Percentiles rank a stretch among this genome's conserved stretches.
Evolutionary conservation across 148 eudicot species (phyloP).

Genomic region (Rhododendron griersonianum): DNA sequence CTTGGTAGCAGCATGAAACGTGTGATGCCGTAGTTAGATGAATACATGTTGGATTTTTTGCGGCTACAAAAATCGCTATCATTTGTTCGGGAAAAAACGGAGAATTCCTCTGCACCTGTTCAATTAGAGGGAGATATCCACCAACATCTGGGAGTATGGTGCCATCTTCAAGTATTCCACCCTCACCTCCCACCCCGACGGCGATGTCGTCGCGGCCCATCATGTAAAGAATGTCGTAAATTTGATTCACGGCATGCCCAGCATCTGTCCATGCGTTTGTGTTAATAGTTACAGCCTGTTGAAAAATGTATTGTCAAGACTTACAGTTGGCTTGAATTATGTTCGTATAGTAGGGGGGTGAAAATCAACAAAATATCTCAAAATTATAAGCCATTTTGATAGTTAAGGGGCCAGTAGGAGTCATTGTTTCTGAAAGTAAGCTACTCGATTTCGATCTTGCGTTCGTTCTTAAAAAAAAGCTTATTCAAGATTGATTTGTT

Average conservation of each 20-base stretch:
- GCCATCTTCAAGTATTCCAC: conserved; percentile 69
- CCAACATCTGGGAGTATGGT: conserved; percentile 69
- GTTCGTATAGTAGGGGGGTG: no score
- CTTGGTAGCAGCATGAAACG: neutral
- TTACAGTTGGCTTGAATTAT: neutral
- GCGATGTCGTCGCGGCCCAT: conserved; percentile 81
- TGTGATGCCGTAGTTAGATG: neutral
- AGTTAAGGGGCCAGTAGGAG: neutral
- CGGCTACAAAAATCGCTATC: neutral
- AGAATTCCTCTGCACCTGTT: conserved; percentile 17
- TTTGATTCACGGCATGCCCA: conserved; percentile 83
- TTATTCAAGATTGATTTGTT: no score
- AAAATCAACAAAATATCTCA: neutral
- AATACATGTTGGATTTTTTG: neutral
- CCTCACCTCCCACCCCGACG: conserved; percentile 92
- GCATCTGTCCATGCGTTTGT: conserved; percentile 76
- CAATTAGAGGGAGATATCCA: conserved; percentile 71
- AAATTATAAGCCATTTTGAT: neutral
- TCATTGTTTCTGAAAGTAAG: neutral
- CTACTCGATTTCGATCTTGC: no score
- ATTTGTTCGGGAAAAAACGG: neutral
- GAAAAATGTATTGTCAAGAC: neutral
- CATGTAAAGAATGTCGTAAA: conserved; percentile 84
- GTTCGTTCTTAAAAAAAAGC: no score
- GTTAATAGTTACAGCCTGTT: conserved; percentile 70